These are phyloP conservation scores for Beauveria brongniartii DNA, from an alignment of 2,329 filamentous ascomycete genomes.

Conservation along the genomic window DNA sequence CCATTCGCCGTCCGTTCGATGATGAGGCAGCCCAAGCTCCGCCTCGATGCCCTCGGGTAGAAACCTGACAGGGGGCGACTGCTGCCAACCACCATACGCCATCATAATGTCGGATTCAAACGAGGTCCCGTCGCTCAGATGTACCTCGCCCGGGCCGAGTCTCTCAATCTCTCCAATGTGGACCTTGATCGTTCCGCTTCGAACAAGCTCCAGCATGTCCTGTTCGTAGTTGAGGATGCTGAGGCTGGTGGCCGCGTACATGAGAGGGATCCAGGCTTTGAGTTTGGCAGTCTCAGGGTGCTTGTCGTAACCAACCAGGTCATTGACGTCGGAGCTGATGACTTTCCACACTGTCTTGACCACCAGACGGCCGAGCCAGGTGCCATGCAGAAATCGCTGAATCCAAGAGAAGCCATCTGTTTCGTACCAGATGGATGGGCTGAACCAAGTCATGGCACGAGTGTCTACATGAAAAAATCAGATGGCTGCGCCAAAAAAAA, in stretches of 20 bases:
- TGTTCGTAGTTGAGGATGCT: slow-evolving; percentile 54
- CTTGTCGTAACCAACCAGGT: slow-evolving; percentile 44
- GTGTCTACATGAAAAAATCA: slow-evolving; percentile 31
- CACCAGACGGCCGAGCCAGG: slow-evolving; percentile 45
- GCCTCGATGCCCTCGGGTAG: slow-evolving; percentile 36
- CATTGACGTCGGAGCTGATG: slow-evolving; percentile 46
- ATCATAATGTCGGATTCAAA: slow-evolving; percentile 44
- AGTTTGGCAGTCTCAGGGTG: slow-evolving; percentile 46
- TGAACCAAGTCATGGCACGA: slow-evolving; percentile 64
- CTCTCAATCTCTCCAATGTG: slow-evolving; percentile 43
- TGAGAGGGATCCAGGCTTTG: slow-evolving; percentile 41
- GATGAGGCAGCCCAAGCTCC: slow-evolving; percentile 42
- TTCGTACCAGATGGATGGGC: slow-evolving; percentile 63
- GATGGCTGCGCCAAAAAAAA: slow-evolving; percentile 21
- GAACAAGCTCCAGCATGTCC: slow-evolving; percentile 49
- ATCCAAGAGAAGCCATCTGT: slow-evolving; percentile 50
- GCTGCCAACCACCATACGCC: slow-evolving; percentile 53
- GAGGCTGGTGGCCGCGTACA: slow-evolving; percentile 47
- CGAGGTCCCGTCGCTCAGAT: slow-evolving; percentile 40
- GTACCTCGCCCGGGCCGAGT: slow-evolving; percentile 37
- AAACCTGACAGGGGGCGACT: slow-evolving; percentile 44
- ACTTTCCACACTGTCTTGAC: slow-evolving; percentile 50
- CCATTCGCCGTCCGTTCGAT: slow-evolving; percentile 15
- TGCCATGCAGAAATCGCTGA: slow-evolving; percentile 49
- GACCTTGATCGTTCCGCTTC: slow-evolving; percentile 41